Evolutionary conservation across 2,329 filamentous ascomycete genomes (phyloP).

Genomic region (Exophiala lecanii-corni): DNA sequence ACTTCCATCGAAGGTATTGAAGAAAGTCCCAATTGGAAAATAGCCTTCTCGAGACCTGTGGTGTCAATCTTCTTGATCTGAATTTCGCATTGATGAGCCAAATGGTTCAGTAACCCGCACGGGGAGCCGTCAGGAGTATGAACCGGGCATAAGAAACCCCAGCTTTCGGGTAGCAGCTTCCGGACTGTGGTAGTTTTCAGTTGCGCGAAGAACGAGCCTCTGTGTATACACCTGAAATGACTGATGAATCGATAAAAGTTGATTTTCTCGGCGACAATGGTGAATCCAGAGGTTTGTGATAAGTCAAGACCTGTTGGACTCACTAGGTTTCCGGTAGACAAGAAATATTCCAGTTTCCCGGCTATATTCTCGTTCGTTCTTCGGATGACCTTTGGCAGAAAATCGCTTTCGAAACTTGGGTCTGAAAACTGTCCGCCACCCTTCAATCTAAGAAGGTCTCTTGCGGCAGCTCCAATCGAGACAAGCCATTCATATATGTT

Average conservation of each 20-base stretch:
- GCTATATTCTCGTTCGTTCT: slow-evolving; percentile 86
- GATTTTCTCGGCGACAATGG: slow-evolving; percentile 95
- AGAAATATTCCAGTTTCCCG: slow-evolving; percentile 83
- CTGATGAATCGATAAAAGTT: slow-evolving; percentile 98
- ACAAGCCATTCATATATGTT: slow-evolving; percentile 82
- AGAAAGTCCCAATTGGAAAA: slow-evolving; percentile 74
- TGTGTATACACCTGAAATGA: slow-evolving; percentile 98
- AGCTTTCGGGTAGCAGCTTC: slow-evolving; percentile 92
- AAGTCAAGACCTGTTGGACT: slow-evolving; percentile 89
- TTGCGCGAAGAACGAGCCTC: slow-evolving; percentile 97
- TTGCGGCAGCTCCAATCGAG: slow-evolving; percentile 51
- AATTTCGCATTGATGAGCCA: slow-evolving; percentile 91
- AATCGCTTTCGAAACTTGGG: slow-evolving; percentile 72
- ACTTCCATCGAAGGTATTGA: slow-evolving; percentile 71
- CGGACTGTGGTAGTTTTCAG: slow-evolving; percentile 95
- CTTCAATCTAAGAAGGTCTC: slow-evolving; percentile 53
- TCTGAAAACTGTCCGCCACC: slow-evolving; percentile 62
- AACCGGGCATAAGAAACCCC: slow-evolving; percentile 96
- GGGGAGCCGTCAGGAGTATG: slow-evolving; percentile 95
- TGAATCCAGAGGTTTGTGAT: slow-evolving; percentile 92
- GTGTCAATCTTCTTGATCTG: slow-evolving; percentile 71
- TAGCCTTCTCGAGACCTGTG: slow-evolving; percentile 67
- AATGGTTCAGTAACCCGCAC: slow-evolving; percentile 89
- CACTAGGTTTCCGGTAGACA: slow-evolving; percentile 90
- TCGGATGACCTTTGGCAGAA: slow-evolving; percentile 70